A percentile compares a stretch with the other conserved stretches of the same genome.
These are phyloP conservation scores for Alternaria consortialis DNA, from an alignment of 2,329 filamentous ascomycete species.

Conservation along the genomic window DNA sequence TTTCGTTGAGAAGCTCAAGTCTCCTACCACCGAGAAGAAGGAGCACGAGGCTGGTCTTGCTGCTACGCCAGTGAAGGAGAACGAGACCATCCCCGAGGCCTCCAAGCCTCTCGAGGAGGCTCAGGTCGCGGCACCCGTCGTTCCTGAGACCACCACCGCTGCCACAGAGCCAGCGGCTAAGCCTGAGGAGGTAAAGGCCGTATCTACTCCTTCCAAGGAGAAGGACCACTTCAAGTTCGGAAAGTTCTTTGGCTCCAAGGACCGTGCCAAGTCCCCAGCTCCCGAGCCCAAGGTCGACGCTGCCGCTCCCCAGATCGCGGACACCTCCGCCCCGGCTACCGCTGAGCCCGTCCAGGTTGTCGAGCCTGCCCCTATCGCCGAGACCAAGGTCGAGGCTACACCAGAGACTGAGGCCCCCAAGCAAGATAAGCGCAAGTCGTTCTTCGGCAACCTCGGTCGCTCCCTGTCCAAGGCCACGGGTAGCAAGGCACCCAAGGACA, in stretches of 20 bases:
- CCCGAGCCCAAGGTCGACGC: conserved; percentile 55
- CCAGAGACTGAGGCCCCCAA: conserved; percentile 51
- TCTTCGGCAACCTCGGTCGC: conserved; percentile 75
- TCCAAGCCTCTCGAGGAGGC: conserved; percentile 48
- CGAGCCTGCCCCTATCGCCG: conserved; percentile 45
- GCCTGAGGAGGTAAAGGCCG: conserved; percentile 41
- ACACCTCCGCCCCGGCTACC: conserved; percentile 36
- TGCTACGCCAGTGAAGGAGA: conserved; percentile 58
- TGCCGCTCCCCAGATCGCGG: conserved; percentile 49
- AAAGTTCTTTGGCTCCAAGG: conserved; percentile 60
- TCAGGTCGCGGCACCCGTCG: conserved; percentile 50
- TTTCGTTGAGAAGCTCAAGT: conserved; percentile 69
- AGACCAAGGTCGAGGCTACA: conserved; percentile 55
- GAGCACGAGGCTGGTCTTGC: conserved; percentile 68
- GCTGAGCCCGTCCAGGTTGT: conserved; percentile 14
- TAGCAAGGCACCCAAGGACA: conserved; percentile 49
- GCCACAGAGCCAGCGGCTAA: conserved; percentile 39
- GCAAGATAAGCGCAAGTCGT: conserved; percentile 86
- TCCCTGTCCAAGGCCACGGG: conserved; percentile 53
- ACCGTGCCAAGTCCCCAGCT: conserved; percentile 58
- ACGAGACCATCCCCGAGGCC: conserved; percentile 51
- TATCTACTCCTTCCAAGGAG: conserved; percentile 56
- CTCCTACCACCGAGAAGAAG: conserved; percentile 70
- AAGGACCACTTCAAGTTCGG: conserved; percentile 63
- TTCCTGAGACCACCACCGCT: conserved; percentile 36